phyloP scores from a whole-genome alignment of 2,329 filamentous ascomycete genomes.

The Furcasterigmium furcatum region DNA sequence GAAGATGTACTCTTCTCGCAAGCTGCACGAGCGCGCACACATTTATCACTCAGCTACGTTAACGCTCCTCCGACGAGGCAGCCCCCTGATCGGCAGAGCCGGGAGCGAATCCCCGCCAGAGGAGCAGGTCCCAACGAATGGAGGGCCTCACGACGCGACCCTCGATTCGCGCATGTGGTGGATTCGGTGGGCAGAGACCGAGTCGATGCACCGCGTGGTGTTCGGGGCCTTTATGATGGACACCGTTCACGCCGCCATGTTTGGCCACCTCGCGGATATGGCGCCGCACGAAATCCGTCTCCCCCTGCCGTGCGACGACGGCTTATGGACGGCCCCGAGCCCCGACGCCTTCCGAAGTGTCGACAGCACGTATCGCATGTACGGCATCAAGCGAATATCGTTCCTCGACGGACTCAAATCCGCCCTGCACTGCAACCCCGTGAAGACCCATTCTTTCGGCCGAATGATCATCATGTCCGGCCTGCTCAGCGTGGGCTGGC shows the following conservation, averaged over 20 bases:
- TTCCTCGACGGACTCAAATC: slow-evolving; percentile 84
- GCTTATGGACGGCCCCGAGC: slow-evolving; percentile 78
- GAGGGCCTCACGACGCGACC: slow-evolving; percentile 12
- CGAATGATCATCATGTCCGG: slow-evolving; percentile 89
- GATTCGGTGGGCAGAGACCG: slow-evolving; percentile 85
- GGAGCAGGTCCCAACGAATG: slow-evolving; percentile 31
- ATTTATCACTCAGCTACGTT: slow-evolving; percentile 87
- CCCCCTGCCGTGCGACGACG: slow-evolving; percentile 82
- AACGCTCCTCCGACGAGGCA: slow-evolving; percentile 80
- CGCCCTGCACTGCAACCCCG: slow-evolving; percentile 75
- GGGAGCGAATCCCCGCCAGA: slow-evolving; percentile 77
- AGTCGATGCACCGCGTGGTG: slow-evolving; percentile 81
- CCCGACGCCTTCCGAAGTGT: slow-evolving; percentile 74
- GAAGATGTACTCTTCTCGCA: slow-evolving; percentile 83
- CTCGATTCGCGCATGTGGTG: slow-evolving; percentile 59
- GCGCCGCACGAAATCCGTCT: slow-evolving; percentile 85
- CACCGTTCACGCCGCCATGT: slow-evolving; percentile 86
- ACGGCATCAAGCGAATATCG: slow-evolving; percentile 73
- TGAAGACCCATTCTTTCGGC: slow-evolving; percentile 84
- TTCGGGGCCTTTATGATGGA: slow-evolving; percentile 91
- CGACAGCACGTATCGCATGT: slow-evolving; percentile 72
- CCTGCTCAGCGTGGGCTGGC: slow-evolving; percentile 86
- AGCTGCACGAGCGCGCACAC: slow-evolving; percentile 81
- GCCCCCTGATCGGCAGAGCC: slow-evolving; percentile 77
- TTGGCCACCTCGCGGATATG: slow-evolving; percentile 88